These are phyloP conservation scores for Erigeron canadensis DNA, from an alignment of 129 eudicot species.

Conservation along the genomic window DNA sequence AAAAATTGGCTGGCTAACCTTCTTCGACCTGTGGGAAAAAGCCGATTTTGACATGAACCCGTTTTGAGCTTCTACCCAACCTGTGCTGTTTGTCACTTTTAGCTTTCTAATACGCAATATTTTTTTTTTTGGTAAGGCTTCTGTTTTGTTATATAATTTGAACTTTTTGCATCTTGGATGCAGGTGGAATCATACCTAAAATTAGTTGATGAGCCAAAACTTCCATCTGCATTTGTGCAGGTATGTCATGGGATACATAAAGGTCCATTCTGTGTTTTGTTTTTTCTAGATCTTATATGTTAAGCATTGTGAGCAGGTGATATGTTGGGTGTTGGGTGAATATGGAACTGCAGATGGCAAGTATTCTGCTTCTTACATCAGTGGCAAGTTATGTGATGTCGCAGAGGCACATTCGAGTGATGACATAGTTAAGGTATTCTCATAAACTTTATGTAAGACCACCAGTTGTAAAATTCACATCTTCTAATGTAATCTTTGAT, in stretches of 20 bases:
- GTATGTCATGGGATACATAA: slow-evolving; percentile 33
- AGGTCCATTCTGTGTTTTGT: neutral
- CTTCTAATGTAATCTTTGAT: neutral
- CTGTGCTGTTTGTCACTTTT: neutral
- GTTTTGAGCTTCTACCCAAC: too few species aligned
- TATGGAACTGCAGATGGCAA: slow-evolving; percentile 95
- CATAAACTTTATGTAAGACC: slow-evolving; percentile 1
- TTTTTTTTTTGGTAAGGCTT: neutral
- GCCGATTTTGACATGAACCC: too few species aligned
- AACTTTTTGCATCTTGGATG: slow-evolving; percentile 19
- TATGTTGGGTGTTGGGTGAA: slow-evolving; percentile 99
- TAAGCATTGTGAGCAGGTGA: slow-evolving; percentile 51
- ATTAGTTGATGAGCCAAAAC: slow-evolving; percentile 89
- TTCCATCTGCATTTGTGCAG: slow-evolving; percentile 95
- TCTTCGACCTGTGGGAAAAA: too few species aligned
- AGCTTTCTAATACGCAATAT: neutral
- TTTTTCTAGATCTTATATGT: slow-evolving; percentile 7
- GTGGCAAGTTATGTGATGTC: slow-evolving; percentile 91
- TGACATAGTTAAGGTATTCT: slow-evolving; percentile 83
- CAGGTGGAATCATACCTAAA: slow-evolving; percentile 97
- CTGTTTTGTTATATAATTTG: slow-evolving; percentile 3
- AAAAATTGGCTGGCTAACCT: too few species aligned
- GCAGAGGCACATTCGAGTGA: slow-evolving; percentile 96
- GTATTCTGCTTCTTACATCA: slow-evolving; percentile 88
- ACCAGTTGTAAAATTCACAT: slow-evolving; percentile 9